phyloP scores from a whole-genome alignment of 108 stramenopile species.

The Aureococcus anophagefferens region DNA sequence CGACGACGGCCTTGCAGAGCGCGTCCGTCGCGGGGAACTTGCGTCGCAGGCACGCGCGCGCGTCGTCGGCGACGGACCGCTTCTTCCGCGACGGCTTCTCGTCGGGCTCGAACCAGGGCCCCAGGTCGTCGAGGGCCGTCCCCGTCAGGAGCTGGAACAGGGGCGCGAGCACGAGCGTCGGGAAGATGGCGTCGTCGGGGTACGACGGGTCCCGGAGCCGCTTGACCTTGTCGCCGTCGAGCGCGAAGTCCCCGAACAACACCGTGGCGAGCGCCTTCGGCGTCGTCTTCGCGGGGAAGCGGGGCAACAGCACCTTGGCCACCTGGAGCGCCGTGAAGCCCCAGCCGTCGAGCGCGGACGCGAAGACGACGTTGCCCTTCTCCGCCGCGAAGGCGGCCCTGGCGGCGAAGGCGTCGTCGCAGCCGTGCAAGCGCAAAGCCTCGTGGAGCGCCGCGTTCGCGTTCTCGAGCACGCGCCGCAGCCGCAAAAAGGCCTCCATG shows the following conservation, averaged over 20 bases:
- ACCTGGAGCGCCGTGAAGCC: conserved; percentile 71
- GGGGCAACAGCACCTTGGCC: conserved; percentile 29
- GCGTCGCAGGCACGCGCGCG: not conserved
- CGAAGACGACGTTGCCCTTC: conserved; percentile 89
- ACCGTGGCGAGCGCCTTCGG: not conserved
- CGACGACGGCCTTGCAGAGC: not conserved
- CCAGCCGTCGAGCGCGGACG: conserved; percentile 85
- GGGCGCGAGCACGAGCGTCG: too few species aligned
- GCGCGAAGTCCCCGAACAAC: not conserved
- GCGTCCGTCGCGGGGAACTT: not conserved
- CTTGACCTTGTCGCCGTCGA: not conserved
- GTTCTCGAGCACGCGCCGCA: conserved; percentile 76
- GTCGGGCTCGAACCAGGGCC: too few species aligned
- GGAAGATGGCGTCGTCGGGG: too few species aligned
- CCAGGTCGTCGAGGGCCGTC: too few species aligned
- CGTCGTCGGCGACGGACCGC: not conserved
- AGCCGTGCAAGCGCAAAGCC: not conserved
- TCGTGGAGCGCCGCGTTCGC: conserved; percentile 67
- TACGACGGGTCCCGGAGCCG: too few species aligned
- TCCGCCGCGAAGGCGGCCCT: conserved; percentile 55
- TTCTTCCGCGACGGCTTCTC: too few species aligned
- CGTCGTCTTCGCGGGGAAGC: too few species aligned
- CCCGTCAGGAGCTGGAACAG: too few species aligned
- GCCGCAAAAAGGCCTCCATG: conserved; percentile 76
- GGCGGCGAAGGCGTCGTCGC: not conserved